Evolutionary conservation across 805 yeast species (phyloP), one percentile per base, ranked within the genome.

Genomic region (Candida verbasci): DNA sequence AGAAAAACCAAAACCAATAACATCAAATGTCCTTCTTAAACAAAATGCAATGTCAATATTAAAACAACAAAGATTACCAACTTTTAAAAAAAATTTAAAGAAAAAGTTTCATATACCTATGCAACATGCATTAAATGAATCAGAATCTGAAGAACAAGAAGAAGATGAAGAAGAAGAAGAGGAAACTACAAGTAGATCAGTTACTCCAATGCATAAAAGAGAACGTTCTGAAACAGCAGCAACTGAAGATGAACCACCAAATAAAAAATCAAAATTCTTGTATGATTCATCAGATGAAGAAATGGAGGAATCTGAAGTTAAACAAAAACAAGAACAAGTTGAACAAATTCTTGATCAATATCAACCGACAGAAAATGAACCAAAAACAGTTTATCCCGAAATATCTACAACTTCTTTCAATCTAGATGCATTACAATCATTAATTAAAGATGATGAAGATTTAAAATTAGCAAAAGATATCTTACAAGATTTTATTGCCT

Each of bases 401-500:
- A 59, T 58, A 25, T 52, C 57, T 3, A 42, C 43, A 10, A 44
- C 44, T 4, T 53, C 49, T 23, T 37, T 46, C 3, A 78, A 74
- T 30, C 48, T 87, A 16, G 63, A 60, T 4, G 65, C 65, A 14
- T 44, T 86, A 3, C 83, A 81, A 43, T 51, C 56, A 2, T 39
- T 77, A 2, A 58, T 88, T 5, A 77, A 76, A 47, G 96, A 88
- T 50, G 78, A 75, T 1, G 96, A 89, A 53, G 97, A 88, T 55
- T 60, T 79, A 32, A 54, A 51, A 24, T 51, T 82, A 12, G 68
- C 85, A 15, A 65, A 66, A 37, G 65, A 69, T 37, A 62, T 76
- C 0, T n/a, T 37, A 1, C 22, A 32, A 18, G 34, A 31, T n/a
- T 31, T 31, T 8, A 21, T 30, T 4, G 29, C 39, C 12, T 10